Percentiles rank a stretch among this genome's conserved stretches.
These are phyloP conservation scores for Rhazya stricta DNA, from an alignment of 257 asterid species.

Conservation along the genomic window DNA sequence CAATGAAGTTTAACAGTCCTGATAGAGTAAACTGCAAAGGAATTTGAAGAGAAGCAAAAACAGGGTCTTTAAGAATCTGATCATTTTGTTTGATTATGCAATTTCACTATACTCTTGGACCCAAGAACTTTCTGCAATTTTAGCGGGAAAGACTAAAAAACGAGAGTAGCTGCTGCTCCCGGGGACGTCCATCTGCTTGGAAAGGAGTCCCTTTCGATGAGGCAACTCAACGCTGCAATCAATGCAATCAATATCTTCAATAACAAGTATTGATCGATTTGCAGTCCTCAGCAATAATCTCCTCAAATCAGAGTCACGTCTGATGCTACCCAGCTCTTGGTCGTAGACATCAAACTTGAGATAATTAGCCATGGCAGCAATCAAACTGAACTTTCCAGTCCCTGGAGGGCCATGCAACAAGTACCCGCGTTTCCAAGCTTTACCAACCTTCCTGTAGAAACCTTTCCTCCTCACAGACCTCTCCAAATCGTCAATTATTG, in stretches of 20 bases:
- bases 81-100: no score
- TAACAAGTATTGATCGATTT: conserved; percentile 57
- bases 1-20: conserved; percentile 69
- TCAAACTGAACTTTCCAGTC: conserved; percentile 67
- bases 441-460: conserved; percentile 60
- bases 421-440: conserved; percentile 81
- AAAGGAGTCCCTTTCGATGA: conserved; percentile 23
- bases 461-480: conserved; percentile 59
- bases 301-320: conserved; percentile 57
- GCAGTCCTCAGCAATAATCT: conserved; percentile 55
- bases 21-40: conserved; percentile 50
- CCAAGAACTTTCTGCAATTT: not conserved
- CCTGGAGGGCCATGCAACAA: conserved; percentile 79
- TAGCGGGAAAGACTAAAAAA: no score
- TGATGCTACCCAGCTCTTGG: conserved; percentile 48
- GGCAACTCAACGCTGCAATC: conserved; percentile 62
- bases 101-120: not conserved
- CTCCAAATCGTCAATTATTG: conserved; percentile 46
- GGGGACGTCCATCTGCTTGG: conserved; percentile 17
- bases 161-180: conserved; percentile 21
- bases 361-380: conserved; percentile 74
- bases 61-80: not conserved
- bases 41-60: not conserved
- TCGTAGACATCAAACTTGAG: conserved; percentile 69
- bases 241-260: conserved; percentile 78